These are phyloP conservation scores for Salix suchowensis DNA, from an alignment of 345 rosid genomes.

Conservation along the genomic window DNA sequence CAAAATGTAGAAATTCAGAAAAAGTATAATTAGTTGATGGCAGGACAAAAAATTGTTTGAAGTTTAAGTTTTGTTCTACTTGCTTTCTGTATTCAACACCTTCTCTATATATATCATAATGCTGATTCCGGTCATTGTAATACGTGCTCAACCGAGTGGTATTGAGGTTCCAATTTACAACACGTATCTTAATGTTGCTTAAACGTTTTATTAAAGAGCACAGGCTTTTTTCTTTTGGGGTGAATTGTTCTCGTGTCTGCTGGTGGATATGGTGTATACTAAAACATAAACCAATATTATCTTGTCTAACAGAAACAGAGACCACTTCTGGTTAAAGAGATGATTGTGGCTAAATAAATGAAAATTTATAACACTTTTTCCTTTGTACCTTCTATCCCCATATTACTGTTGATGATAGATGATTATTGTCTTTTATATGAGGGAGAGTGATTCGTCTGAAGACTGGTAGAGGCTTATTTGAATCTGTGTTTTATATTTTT, in stretches of 20 bases:
- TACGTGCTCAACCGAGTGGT: not conserved
- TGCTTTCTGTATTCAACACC: not conserved
- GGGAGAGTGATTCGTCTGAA: no score
- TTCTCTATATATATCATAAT: not conserved
- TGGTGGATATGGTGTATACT: not conserved
- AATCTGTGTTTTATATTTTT: no score
- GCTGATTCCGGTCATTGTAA: not conserved
- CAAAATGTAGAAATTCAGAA: not conserved
- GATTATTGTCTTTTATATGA: no score
- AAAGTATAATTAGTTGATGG: no score
- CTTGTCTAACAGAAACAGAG: not conserved
- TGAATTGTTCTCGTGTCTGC: not conserved
- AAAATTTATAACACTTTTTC: not conserved
- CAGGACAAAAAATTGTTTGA: not conserved
- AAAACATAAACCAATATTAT: not conserved
- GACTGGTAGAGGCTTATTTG: no score
- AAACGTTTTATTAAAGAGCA: no score
- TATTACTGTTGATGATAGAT: no score
- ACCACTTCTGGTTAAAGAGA: not conserved
- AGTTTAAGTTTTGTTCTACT: not conserved
- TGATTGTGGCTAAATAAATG: not conserved
- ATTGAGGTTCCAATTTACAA: not conserved
- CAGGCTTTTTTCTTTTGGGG: no score
- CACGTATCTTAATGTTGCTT: no score
- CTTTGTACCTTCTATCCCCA: no score